Evolutionary conservation across 352 stramenopile genomes (phyloP).

Genomic region (Phytopythium montanum): DNA sequence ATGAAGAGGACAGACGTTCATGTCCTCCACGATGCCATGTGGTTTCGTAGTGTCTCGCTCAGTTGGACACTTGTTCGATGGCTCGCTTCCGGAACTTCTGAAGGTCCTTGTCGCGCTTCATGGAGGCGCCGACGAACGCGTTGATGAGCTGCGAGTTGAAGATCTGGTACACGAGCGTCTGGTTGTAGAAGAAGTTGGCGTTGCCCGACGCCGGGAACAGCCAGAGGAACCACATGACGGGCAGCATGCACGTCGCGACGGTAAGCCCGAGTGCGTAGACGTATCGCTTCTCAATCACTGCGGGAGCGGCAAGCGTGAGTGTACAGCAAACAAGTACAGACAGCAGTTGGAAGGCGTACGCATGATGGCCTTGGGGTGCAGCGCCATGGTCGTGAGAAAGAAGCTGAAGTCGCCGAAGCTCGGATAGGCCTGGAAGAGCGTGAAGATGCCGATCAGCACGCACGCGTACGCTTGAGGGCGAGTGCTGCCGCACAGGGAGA

Average conservation of each 20-base stretch:
- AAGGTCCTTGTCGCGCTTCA: slow-evolving; percentile 84
- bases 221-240: slow-evolving; percentile 88
- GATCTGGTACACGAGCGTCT: slow-evolving; percentile 85
- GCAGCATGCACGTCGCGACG: slow-evolving; percentile 70
- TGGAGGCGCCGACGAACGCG: slow-evolving; percentile 71
- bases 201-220: slow-evolving; percentile 81
- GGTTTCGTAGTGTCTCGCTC: neutral
- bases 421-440: slow-evolving; percentile 79
- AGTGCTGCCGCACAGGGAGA: slow-evolving; percentile 24
- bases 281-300: slow-evolving; percentile 80
- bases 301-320: neutral
- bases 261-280: slow-evolving; percentile 65
- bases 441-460: slow-evolving; percentile 65
- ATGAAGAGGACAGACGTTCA: neutral
- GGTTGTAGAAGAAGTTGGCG: slow-evolving; percentile 90
- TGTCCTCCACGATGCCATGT: neutral
- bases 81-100: slow-evolving; percentile 39
- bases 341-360: slow-evolving; percentile 22
- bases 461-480: slow-evolving; percentile 69
- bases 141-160: slow-evolving; percentile 77
- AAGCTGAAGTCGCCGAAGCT: slow-evolving; percentile 79
- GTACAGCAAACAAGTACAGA: neutral
- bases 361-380: slow-evolving; percentile 80
- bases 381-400: slow-evolving; percentile 55
- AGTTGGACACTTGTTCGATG: neutral